Percentiles rank a stretch among this genome's conserved stretches.
Conservation (phyloP, 371 early-diverging fungal species). For the Sporodiniella umbellata region DNA sequence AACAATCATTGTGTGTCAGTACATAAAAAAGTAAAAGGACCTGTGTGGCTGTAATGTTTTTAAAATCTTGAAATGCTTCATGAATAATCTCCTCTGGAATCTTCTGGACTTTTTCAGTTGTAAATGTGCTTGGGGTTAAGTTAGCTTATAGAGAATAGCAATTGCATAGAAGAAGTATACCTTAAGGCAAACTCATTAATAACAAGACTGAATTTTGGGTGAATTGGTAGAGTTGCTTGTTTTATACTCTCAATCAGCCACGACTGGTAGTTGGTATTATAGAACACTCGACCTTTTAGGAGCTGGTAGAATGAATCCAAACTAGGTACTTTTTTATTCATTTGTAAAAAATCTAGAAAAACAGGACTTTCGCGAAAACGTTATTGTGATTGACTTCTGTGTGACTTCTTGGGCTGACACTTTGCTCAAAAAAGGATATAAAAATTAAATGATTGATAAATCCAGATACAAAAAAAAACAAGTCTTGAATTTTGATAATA, state of each 20-base stretch:
- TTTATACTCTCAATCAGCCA: conserved; percentile 37
- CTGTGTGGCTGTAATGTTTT: conserved; percentile 30
- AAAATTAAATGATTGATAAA: too few relatives aligned
- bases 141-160: not conserved
- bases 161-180: conserved; percentile 10
- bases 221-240: conserved; percentile 34
- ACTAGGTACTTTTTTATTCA: conserved; percentile 15
- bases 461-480: too few relatives aligned
- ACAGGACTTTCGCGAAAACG: too few relatives aligned
- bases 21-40: conserved; percentile 40
- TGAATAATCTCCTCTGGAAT: conserved; percentile 29
- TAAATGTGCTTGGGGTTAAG: conserved; percentile 14
- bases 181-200: conserved; percentile 40
- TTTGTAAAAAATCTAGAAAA: not conserved
- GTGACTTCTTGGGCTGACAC: too few relatives aligned
- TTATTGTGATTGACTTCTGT: too few relatives aligned
- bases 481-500: too few relatives aligned
- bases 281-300: conserved; percentile 27
- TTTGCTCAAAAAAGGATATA: too few relatives aligned
- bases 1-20: conserved; percentile 35
- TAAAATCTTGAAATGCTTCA: conserved; percentile 22
- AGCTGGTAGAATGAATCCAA: conserved; percentile 41
- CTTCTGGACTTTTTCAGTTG: conserved; percentile 22
- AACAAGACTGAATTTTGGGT: conserved; percentile 27
- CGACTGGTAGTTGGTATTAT: conserved; percentile 28